phyloP scores from a whole-genome alignment of 331 rosid species.

The Acacia pycnantha region DNA sequence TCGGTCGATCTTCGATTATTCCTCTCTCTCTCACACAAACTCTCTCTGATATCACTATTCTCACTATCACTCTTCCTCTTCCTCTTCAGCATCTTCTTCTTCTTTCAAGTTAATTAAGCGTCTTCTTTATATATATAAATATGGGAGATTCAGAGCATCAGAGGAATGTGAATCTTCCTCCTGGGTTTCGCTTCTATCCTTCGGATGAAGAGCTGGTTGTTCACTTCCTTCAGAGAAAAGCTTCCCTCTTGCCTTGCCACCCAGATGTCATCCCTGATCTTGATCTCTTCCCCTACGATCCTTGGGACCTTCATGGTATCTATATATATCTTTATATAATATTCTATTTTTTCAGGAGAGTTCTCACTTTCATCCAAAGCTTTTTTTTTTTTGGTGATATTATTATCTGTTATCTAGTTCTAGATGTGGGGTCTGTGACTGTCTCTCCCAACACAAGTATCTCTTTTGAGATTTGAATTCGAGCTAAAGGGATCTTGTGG shows the following conservation, averaged over 20 bases:
- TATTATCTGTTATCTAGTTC: no score
- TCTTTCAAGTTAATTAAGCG: neutral
- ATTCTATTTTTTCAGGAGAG: neutral
- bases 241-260: slow-evolving; percentile 78
- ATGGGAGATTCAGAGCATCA: slow-evolving; percentile 47
- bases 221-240: slow-evolving; percentile 88
- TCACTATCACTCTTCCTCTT: neutral
- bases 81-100: neutral
- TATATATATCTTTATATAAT: neutral
- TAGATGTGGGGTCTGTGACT: no score
- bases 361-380: neutral
- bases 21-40: neutral
- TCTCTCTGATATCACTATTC: neutral
- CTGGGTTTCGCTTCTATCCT: slow-evolving; percentile 86
- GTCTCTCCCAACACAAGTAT: fast-evolving
- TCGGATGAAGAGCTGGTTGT: slow-evolving; percentile 89
- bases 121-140: neutral
- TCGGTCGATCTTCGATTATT: neutral
- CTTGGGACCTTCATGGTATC: slow-evolving; percentile 87
- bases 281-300: slow-evolving; percentile 72
- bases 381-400: no score
- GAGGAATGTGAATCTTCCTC: slow-evolving; percentile 72
- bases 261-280: slow-evolving; percentile 99
- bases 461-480: no score
- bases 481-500: fast-evolving